phyloP scores from a whole-genome alignment of 345 rosid genomes.

The Turnera subulata region DNA sequence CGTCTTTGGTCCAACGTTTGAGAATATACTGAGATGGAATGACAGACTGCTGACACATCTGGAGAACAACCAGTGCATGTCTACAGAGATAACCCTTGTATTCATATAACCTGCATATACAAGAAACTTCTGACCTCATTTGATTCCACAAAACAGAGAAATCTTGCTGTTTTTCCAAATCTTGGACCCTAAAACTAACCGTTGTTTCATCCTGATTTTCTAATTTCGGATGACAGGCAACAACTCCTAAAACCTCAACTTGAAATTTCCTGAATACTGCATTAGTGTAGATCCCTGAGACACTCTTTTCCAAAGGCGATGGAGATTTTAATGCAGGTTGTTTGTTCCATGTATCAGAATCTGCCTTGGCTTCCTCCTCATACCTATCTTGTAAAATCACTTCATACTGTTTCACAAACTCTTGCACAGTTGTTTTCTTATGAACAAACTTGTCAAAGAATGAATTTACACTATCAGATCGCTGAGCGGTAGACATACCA shows the following conservation, averaged over 20 bases:
- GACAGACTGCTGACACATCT: slow-evolving; percentile 48
- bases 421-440: slow-evolving; percentile 57
- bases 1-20: slow-evolving; percentile 76
- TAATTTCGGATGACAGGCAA: slow-evolving; percentile 59
- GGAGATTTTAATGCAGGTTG: slow-evolving; percentile 66
- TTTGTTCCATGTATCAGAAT: slow-evolving; percentile 59
- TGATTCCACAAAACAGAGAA: slow-evolving; percentile 52
- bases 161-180: slow-evolving; percentile 49
- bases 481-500: slow-evolving; percentile 53
- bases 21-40: slow-evolving; percentile 56
- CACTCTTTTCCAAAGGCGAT: slow-evolving; percentile 65
- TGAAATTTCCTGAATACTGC: slow-evolving; percentile 65
- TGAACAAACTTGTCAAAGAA: slow-evolving; percentile 62
- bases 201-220: slow-evolving; percentile 48
- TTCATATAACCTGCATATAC: slow-evolving; percentile 57
- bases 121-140: slow-evolving; percentile 42
- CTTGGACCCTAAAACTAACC: slow-evolving; percentile 53
- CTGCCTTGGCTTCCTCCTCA: slow-evolving; percentile 73
- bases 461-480: slow-evolving; percentile 55
- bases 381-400: slow-evolving; percentile 51
- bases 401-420: slow-evolving; percentile 54
- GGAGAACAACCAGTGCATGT: slow-evolving; percentile 64
- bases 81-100: slow-evolving; percentile 66
- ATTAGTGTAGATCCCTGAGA: slow-evolving; percentile 55
- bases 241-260: slow-evolving; percentile 59